Base-by-base conservation (phyloP, 2,329 filamentous ascomycete genomes). In the Scedosporium aurantiacum region DNA sequence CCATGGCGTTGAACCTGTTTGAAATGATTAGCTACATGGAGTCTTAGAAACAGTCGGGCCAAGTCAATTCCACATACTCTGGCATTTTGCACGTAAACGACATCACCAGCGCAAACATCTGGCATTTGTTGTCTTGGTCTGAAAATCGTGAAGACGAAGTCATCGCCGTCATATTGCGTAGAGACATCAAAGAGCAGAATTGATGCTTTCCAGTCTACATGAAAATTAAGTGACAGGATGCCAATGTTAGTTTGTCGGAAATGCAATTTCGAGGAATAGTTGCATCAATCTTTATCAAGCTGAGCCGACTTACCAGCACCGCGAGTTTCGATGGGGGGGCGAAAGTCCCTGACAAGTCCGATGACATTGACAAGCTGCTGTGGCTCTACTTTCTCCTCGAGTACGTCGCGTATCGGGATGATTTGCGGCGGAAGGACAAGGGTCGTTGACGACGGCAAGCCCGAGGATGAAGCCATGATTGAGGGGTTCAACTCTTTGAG, bases 341-440 rank as follows among this genome's bases (percentile, higher is more conserved):
- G 78, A 57, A 78, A 79, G 66, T 93, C 89, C 59, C 83, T 82
- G 3, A 93, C 82, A 4, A 93, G 72, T 1, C 90, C 91, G 58
- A 91, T 80, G 47, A 94, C 74, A 72, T 77, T 87, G 64, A 86
- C 75, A 5, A 75, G 62, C 1, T 50, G 66, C 28, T 69, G 64
- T 27, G 66, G 16, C 7, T 65, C 56, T 55, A 71, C 61, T 25
- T 70, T 69, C 21, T 71, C 71, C 58, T 79, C 72, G 63, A 84
- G 67, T 21, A 84, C 68, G 32, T 77, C 70, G 64, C 73, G 68
- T 65, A 79, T 71, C 12, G 69, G 60, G 40, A 21, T 54, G 6
- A 62, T 67, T 23, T 45, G 23, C 21, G 40, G 16, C 12, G 60
- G 47, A 40, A 43, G 18, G 21, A 16, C 10, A 18, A 16, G 45